A percentile compares a stretch with the other conserved stretches of the same genome.
Conservation (phyloP, 148 eudicot genomes). For the Spergularia marina region DNA sequence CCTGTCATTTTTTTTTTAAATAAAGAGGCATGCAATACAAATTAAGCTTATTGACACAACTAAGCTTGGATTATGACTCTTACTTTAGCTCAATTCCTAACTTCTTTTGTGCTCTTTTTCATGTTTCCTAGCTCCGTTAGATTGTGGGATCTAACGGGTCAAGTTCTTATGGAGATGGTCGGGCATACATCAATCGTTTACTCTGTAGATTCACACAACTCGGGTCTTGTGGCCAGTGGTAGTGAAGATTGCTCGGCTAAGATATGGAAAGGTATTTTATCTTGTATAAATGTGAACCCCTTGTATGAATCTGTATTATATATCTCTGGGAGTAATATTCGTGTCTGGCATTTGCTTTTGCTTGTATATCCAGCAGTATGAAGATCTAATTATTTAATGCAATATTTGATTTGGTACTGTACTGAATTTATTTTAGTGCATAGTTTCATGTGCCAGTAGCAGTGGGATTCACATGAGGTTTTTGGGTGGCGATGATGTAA, state of each 20-base stretch:
- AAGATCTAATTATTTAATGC: background rate
- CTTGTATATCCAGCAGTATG: background rate
- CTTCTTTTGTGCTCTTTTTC: background rate
- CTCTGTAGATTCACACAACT: constrained; percentile 83
- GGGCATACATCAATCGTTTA: constrained; percentile 94
- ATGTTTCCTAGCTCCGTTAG: constrained; percentile 60
- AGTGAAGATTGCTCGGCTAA: constrained; percentile 91
- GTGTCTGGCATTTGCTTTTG: constrained; percentile 2
- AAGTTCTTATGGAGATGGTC: constrained; percentile 93
- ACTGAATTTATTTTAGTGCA: background rate
- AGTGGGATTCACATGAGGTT: background rate
- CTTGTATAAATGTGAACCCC: background rate
- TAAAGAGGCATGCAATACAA: background rate
- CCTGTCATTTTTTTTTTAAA: background rate
- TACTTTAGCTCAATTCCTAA: background rate
- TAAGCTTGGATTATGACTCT: background rate
- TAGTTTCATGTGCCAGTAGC: background rate
- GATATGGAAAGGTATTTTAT: constrained; percentile 86
- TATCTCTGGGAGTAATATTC: background rate
- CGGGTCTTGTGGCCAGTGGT: constrained; percentile 88
- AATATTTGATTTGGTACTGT: background rate
- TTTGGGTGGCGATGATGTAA: background rate
- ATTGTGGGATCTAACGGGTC: constrained; percentile 81
- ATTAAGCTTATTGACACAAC: background rate
- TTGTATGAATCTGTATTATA: background rate